Evolutionary conservation across 192 early-diverging fungal species (phyloP), one percentile per base, ranked within the genome.

Genomic region (Umbelopsis isabellina): DNA sequence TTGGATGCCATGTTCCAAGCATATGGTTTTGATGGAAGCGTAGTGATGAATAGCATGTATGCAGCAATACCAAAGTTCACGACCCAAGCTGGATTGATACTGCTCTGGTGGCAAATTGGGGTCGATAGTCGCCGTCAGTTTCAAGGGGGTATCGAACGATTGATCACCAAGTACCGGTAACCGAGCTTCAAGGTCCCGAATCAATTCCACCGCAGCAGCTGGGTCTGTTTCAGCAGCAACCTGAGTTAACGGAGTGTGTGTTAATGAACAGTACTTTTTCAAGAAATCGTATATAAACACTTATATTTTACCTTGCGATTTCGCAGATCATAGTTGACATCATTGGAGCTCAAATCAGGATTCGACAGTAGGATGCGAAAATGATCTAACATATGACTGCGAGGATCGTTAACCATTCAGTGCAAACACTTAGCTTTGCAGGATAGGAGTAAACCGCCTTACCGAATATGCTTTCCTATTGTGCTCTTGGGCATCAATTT

Each of bases 51-150:
- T 78, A 13, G 86, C 84, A 72, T 88, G 86, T 33, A 82, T 72
- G 77, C 81, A 84, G 49, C 86, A 86, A 71, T 82, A 88, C 81
- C 84, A 88, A 22, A 88, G 77, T 67, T 88, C 86, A 44, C 86
- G 72, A 1, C 84, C 84, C 68, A 83, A 83, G 1, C 84, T 83
- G 4, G 86, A 77, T 33, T 15, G 15, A 58, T 70, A 78, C 11
- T 35, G 76, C 33, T 70, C 72, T 55, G 22, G 68, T 55, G 12
- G 58, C n/a, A 68, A 55, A 5, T 71, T 53, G 0, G 83, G 75
- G 30, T 85, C 83, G 25, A 87, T 79, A 0, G 80, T 82, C 8
- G 83, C 83, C 33, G 68, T 49, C 0, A 87, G 46, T 3, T 69
- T 79, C n/a, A 85, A 20, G 33, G 73, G 45, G 3, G 44, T 47